These are phyloP conservation scores for Xylaria sp. DNA, from an alignment of 2,329 filamentous ascomycete species.

Conservation along the genomic window DNA sequence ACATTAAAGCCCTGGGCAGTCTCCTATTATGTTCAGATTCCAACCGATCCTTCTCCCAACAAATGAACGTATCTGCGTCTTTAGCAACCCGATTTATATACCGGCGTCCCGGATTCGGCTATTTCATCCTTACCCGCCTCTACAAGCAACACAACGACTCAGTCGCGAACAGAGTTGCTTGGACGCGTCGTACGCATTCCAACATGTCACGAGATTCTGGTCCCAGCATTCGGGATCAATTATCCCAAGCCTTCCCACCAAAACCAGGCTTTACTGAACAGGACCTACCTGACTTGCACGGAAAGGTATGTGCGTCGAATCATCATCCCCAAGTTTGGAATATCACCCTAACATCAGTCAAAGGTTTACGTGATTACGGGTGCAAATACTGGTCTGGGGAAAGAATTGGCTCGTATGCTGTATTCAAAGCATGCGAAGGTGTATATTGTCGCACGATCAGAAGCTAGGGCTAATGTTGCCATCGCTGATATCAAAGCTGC, in stretches of 20 bases:
- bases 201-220: neutral
- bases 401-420: constrained; percentile 46
- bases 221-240: neutral
- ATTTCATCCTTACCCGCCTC: no score
- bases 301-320: constrained; percentile 6
- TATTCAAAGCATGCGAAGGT: constrained; percentile 50
- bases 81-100: no score
- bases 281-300: constrained; percentile 8
- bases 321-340: neutral
- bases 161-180: no score
- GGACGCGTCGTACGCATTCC: no score
- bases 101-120: no score
- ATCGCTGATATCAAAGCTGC: constrained; percentile 46
- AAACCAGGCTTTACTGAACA: constrained; percentile 14
- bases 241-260: constrained; percentile 19
- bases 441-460: constrained; percentile 49
- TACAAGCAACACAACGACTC: no score
- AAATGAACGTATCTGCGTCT: no score
- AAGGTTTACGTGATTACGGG: constrained; percentile 23
- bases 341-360: neutral
- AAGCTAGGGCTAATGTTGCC: constrained; percentile 44
- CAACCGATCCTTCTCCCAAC: no score
- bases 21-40: no score
- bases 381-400: constrained; percentile 22
- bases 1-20: no score